These are phyloP conservation scores for Aspergillus mulundensis DNA, from an alignment of 495 filamentous ascomycete genomes.

Conservation along the genomic window DNA sequence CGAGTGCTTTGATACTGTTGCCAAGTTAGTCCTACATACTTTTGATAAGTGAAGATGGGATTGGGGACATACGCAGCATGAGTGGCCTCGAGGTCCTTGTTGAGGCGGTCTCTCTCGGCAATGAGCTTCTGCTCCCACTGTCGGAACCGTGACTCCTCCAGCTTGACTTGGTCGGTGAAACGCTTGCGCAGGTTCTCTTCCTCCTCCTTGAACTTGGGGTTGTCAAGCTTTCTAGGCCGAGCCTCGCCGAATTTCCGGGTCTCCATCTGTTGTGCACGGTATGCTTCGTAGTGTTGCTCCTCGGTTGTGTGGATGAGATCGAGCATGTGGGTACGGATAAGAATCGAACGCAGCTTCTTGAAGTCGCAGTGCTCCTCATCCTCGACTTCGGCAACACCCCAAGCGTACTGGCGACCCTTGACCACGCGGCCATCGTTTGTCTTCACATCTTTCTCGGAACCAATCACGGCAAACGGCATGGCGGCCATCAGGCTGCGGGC, in stretches of 20 bases:
- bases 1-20: conserved; percentile 83
- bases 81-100: conserved; percentile 97
- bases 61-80: conserved; percentile 70
- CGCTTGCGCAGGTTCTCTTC: conserved; percentile 96
- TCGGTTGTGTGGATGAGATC: conserved; percentile 99
- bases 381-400: conserved; percentile 99
- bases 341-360: conserved; percentile 98
- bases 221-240: conserved; percentile 93
- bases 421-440: conserved; percentile 91
- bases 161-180: conserved; percentile 99
- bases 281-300: conserved; percentile 97
- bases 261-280: conserved; percentile 99
- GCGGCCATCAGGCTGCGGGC: conserved; percentile 90
- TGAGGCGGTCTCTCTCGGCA: conserved; percentile 92
- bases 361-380: conserved; percentile 99
- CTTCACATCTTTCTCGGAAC: conserved; percentile 98
- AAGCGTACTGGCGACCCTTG: conserved; percentile 97
- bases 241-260: conserved; percentile 99
- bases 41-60: neutral
- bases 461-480: conserved; percentile 98
- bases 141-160: conserved; percentile 97
- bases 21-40: conserved; percentile 24
- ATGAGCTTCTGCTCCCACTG: conserved; percentile 99
- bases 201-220: conserved; percentile 99
- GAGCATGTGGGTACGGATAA: conserved; percentile 99